phyloP scores from a whole-genome alignment of 1,284 basidiomycete genomes.

The Phaffia rhodozyma region DNA sequence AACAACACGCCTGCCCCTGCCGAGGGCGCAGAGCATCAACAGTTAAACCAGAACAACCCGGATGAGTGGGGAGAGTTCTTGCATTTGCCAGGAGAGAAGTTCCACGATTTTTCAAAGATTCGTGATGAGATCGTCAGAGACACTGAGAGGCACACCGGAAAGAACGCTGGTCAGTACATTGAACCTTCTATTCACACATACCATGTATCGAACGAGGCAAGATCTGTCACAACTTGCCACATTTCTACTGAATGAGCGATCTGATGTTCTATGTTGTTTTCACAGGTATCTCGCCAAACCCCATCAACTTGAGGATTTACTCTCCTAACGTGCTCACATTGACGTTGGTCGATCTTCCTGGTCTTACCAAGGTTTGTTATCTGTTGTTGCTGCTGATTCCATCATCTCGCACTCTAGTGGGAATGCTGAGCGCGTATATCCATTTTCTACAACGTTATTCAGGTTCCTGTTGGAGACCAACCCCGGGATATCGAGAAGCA shows the following conservation, averaged over 20 bases:
- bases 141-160: slow-evolving; percentile 94
- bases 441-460: background rate
- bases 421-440: background rate
- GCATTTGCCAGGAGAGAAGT: slow-evolving; percentile 90
- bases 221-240: background rate
- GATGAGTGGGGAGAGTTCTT: slow-evolving; percentile 99
- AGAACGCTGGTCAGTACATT: slow-evolving; percentile 55
- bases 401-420: background rate
- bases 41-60: slow-evolving; percentile 49
- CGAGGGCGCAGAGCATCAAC: slow-evolving; percentile 5
- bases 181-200: background rate
- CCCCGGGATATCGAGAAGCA: slow-evolving; percentile 96
- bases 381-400: background rate
- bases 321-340: slow-evolving; percentile 93
- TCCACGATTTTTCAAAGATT: slow-evolving; percentile 94
- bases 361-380: slow-evolving; percentile 64
- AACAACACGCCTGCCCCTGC: slow-evolving; percentile 1
- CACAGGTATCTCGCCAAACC: slow-evolving; percentile 79
- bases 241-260: too few relatives aligned
- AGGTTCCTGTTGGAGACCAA: slow-evolving; percentile 89
- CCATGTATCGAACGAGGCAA: background rate
- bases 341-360: slow-evolving; percentile 92
- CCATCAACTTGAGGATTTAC: slow-evolving; percentile 94
- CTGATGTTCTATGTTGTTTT: too few relatives aligned
- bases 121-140: slow-evolving; percentile 91